These are phyloP conservation scores for Lunularia cruciata DNA, from an alignment of 225 moss, liverwort and hornwort species.

Conservation along the genomic window DNA sequence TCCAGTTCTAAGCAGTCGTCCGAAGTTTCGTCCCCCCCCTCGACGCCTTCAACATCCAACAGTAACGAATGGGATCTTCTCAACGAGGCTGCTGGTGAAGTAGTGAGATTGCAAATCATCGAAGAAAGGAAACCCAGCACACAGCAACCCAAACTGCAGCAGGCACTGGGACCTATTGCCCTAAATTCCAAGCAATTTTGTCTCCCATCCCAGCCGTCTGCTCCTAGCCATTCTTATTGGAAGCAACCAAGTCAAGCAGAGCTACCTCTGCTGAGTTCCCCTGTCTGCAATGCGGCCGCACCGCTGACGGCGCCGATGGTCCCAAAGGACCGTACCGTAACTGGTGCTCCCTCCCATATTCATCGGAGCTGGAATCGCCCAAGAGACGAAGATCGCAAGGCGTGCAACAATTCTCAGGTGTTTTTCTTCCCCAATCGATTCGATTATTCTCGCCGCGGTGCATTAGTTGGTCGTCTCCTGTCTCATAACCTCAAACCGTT, in stretches of 20 bases:
- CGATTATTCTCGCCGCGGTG: too few relatives aligned
- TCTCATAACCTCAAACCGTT: neutral
- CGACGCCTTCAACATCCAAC: conserved; percentile 56
- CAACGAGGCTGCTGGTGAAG: conserved; percentile 86
- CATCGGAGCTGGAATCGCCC: conserved; percentile 22
- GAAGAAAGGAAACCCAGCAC: conserved; percentile 43
- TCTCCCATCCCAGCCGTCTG: neutral
- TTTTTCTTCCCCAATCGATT: neutral
- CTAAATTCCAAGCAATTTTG: conserved; percentile 9
- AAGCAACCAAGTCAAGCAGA: conserved; percentile 3
- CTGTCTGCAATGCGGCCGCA: neutral
- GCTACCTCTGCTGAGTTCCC: conserved; percentile 6
- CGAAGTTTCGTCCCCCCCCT: conserved; percentile 72
- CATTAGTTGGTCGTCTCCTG: too few relatives aligned
- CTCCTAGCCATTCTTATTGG: conserved; percentile 3
- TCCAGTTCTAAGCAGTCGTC: conserved; percentile 76
- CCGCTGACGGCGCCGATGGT: neutral
- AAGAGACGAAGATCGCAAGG: conserved; percentile 16
- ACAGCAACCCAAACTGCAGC: neutral
- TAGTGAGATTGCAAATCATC: conserved; percentile 54
- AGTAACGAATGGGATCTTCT: conserved; percentile 74
- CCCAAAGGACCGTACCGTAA: conserved; percentile 22
- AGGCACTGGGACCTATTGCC: neutral
- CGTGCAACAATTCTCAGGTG: conserved; percentile 15
- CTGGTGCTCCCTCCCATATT: neutral